Base-by-base conservation (phyloP, 169 alveolate species). In the Plasmodium coatneyi region DNA sequence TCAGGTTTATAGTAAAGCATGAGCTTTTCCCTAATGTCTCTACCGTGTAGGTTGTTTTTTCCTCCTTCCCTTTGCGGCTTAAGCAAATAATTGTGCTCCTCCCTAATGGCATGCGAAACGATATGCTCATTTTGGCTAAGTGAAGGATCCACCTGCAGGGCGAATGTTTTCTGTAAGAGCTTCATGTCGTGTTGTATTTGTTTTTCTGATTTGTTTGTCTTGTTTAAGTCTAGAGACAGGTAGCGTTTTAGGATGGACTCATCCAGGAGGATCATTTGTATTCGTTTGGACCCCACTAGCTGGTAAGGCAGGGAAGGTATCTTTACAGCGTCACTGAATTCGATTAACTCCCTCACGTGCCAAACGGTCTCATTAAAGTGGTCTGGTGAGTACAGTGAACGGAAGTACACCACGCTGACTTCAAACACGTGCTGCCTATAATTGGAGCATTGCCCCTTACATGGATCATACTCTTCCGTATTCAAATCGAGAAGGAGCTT, bases 1-100 rank as follows among this genome's bases (percentile, higher is more conserved):
- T 80, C 70, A 3, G 87, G 84, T 22, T 70, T 52, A 92, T 70
- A 93, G 71, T 41, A 93, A 54, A 84, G 95, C 89, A 76, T 83
- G 7, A 96, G 78, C 19, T 92, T 79, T 43, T 79, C 87, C 74
- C 76, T 46, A 70, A 96, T 83, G 72, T 87, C 95, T 12, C 80
- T 95, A 30, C 97, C 98, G 86, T 94, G 92, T 25, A 95, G 25
- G 80, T 97, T 97, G 95, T 97, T 97, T 36, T 97, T 97, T 22
- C 98, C 98, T 9, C 98, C 98, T 91, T 97, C 98, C 87, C 97
- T 86, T 80, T 96, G 97, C 2, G 98, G 98, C 80, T 97, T 97
- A 81, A 97, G 76, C 80, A 97, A 87, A 80, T 74, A 97, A 52
- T 92, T 79, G 74, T 84, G 39, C 3, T 95, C 95, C 46, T 92